Evolutionary conservation across 2,329 filamentous ascomycete genomes (phyloP).

Genomic region (Phaeophleospora eucalypticola): DNA sequence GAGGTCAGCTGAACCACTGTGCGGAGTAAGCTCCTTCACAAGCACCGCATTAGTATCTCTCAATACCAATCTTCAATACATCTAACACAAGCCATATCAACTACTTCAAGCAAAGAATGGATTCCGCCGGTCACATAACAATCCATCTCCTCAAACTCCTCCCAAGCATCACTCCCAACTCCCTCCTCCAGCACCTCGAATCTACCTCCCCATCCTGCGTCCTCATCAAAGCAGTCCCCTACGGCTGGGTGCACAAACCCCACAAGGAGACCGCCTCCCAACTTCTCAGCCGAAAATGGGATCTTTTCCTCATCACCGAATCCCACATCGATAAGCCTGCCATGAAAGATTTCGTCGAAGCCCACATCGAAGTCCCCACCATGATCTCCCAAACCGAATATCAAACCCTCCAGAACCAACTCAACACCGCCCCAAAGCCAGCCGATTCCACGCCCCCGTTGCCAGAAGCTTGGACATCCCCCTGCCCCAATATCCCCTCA

Average conservation of each 20-base stretch:
- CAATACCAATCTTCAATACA: no score
- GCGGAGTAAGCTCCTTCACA: no score
- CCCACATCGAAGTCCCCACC: slow-evolving; percentile 1
- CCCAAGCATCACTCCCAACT: not conserved
- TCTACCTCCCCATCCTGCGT: not conserved
- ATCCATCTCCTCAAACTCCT: not conserved
- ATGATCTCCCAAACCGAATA: slow-evolving; percentile 1
- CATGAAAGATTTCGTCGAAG: not conserved
- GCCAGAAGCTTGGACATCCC: slow-evolving; percentile 1
- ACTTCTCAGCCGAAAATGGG: slow-evolving; percentile 10
- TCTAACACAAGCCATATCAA: no score
- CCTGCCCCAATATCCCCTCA: not conserved
- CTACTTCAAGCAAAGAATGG: no score
- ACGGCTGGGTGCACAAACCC: slow-evolving; percentile 17
- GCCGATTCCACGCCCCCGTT: slow-evolving; percentile 3
- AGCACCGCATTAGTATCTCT: no score
- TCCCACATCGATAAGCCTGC: not conserved
- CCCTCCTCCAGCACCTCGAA: not conserved
- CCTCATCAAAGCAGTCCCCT: slow-evolving; percentile 12
- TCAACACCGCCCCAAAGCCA: not conserved
- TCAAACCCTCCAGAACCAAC: not conserved
- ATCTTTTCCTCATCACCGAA: slow-evolving; percentile 12
- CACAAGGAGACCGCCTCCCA: slow-evolving; percentile 4
- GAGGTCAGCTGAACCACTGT: no score
- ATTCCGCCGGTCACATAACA: no score